A percentile compares a stretch with the other conserved stretches of the same genome.
These are phyloP conservation scores for Nannochloris sp. DNA, from an alignment of 139 green algal species.

Conservation along the genomic window DNA sequence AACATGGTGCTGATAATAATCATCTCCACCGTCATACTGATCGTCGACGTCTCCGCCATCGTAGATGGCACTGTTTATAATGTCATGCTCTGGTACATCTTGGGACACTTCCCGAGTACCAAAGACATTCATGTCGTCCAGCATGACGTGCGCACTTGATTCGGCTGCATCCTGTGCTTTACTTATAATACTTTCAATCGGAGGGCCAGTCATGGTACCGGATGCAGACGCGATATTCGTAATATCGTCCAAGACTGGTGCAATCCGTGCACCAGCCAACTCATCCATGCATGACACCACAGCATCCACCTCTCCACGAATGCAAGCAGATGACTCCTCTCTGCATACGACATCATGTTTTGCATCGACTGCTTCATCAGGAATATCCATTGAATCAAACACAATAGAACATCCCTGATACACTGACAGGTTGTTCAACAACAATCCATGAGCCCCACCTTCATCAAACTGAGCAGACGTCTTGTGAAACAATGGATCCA, in stretches of 20 bases:
- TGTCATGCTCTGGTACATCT: too few species aligned
- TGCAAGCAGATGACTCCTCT: conserved; percentile 1
- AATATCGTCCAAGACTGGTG: conserved; percentile 24
- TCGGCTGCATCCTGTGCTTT: conserved; percentile 20
- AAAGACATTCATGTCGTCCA: not conserved
- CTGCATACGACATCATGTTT: not conserved
- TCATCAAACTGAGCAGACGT: conserved; percentile 85
- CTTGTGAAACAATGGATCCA: conserved; percentile 77
- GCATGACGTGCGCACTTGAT: not conserved
- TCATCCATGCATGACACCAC: not conserved
- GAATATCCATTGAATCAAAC: conserved; percentile 67
- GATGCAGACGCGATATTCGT: conserved; percentile 1
- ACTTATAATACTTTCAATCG: conserved; percentile 4
- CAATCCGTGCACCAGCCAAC: not conserved
- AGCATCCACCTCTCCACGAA: not conserved
- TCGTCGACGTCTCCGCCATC: conserved; percentile 9
- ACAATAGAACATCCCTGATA: conserved; percentile 55
- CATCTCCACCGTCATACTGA: conserved; percentile 10
- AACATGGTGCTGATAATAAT: conserved; percentile 1
- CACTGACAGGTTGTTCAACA: conserved; percentile 69
- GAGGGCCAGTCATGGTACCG: not conserved
- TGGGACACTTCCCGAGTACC: not conserved
- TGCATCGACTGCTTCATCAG: conserved; percentile 22
- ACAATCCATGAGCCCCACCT: conserved; percentile 59
- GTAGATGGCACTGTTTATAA: not conserved